A percentile compares a stretch with the other conserved stretches of the same genome.
phyloP scores from a whole-genome alignment of 2,329 filamentous ascomycete genomes.

The Phoma sp. region DNA sequence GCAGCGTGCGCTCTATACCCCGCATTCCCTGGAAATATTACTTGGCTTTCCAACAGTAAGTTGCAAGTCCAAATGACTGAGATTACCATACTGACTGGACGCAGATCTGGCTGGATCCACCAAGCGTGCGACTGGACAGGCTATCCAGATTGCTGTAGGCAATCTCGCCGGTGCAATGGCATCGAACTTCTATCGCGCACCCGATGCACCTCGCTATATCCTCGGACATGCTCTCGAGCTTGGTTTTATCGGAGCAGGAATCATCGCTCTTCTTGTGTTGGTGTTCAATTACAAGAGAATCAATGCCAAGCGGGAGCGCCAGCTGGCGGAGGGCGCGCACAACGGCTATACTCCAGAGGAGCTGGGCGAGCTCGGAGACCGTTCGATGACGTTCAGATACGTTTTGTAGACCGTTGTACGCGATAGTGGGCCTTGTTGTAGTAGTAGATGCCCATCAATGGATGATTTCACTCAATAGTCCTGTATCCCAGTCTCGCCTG shows the following conservation, averaged over 20 bases:
- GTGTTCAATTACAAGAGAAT: slow-evolving; percentile 61
- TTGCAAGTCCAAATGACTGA: neutral
- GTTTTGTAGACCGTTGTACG: slow-evolving; percentile 51
- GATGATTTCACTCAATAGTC: slow-evolving; percentile 48
- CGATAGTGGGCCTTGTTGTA: neutral
- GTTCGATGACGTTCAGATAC: slow-evolving; percentile 68
- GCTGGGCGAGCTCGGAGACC: slow-evolving; percentile 65
- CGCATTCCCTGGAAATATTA: slow-evolving; percentile 49
- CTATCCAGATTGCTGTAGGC: slow-evolving; percentile 57
- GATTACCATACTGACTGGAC: slow-evolving; percentile 24
- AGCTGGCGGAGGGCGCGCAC: slow-evolving; percentile 46
- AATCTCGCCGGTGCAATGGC: slow-evolving; percentile 65
- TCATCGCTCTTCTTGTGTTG: slow-evolving; percentile 52
- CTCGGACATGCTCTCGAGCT: slow-evolving; percentile 60
- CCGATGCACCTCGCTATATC: slow-evolving; percentile 57
- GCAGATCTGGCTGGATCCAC: slow-evolving; percentile 60
- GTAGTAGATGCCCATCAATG: neutral
- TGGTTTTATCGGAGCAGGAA: slow-evolving; percentile 56
- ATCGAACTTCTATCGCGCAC: slow-evolving; percentile 70
- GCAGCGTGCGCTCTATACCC: slow-evolving; percentile 47
- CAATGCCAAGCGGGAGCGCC: slow-evolving; percentile 61
- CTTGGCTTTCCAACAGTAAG: slow-evolving; percentile 60
- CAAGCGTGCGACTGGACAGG: slow-evolving; percentile 58
- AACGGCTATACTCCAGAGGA: slow-evolving; percentile 57
- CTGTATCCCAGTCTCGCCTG: slow-evolving; percentile 57